Percentiles rank a stretch among this genome's conserved stretches.
phyloP scores from a whole-genome alignment of 2,329 filamentous ascomycete genomes.

The Fusarium multiceps region DNA sequence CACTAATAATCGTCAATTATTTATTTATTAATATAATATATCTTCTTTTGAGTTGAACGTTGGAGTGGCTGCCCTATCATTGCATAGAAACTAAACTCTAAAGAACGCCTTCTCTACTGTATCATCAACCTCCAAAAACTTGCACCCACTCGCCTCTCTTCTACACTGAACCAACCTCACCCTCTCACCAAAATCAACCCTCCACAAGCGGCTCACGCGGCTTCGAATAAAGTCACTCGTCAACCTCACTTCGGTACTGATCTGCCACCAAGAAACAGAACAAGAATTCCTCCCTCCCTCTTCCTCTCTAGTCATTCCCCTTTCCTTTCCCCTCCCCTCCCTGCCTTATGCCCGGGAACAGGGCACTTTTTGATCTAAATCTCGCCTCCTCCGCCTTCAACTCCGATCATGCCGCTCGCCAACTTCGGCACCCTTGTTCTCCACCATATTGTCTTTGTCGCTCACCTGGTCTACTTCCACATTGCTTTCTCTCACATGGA shows the following conservation, averaged over 20 bases:
- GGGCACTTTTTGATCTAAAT: slow-evolving; percentile 12
- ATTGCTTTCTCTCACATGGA: slow-evolving; percentile 62
- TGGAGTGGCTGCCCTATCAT: not conserved
- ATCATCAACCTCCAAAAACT: not conserved
- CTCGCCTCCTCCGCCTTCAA: slow-evolving; percentile 2
- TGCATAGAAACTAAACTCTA: not conserved
- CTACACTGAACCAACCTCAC: slow-evolving; percentile 11
- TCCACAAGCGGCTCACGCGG: slow-evolving; percentile 35
- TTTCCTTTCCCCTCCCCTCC: not conserved
- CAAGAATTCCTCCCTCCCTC: not conserved
- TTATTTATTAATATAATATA: not conserved
- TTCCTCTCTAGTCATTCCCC: not conserved
- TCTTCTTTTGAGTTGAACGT: not conserved
- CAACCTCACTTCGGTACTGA: slow-evolving; percentile 11
- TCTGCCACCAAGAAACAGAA: slow-evolving; percentile 11
- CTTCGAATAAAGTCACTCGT: slow-evolving; percentile 5
- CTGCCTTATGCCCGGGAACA: slow-evolving; percentile 4
- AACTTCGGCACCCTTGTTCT: slow-evolving; percentile 64
- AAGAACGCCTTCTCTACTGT: not conserved
- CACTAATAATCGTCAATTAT: not conserved
- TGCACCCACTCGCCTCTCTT: not conserved
- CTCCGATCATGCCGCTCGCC: slow-evolving; percentile 59
- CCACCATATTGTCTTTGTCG: slow-evolving; percentile 64
- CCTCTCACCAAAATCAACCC: slow-evolving; percentile 11
- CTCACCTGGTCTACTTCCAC: slow-evolving; percentile 64